Evolutionary conservation across 805 yeast species (phyloP), one percentile per base, ranked within the genome.

Genomic region (Yamadazyma paraphyllophila): DNA sequence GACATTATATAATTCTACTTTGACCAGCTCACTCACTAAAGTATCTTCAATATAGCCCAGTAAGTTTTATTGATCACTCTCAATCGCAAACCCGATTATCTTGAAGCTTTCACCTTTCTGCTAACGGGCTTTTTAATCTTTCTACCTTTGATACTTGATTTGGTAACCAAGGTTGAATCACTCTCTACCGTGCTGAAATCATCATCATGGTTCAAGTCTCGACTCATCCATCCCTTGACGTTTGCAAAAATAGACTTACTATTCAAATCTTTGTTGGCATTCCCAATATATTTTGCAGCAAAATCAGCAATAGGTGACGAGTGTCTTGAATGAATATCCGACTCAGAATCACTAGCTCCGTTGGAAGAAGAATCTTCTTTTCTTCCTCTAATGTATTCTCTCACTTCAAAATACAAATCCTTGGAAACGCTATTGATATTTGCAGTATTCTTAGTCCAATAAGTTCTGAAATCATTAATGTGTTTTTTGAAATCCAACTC

Each of bases 401-500:
- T 73, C 24, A 91, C 85, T 62, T 91, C 96, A 51, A 86, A 82
- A 63, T 90, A 90, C 42, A 90, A 68, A 63, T 90, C 97, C 58
- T 80, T 81, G 2, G 96, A 85, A 4, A 85, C 86, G 52, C 79
- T 81, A 63, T 85, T 84, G 53, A 82, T 65, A 58, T 77, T 80
- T 47, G 73, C 76, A 57, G 82, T 87, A 57, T 88, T 84, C 61
- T 81, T 83, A 62, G 82, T 82, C 85, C 94, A 87, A 56, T 88
- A 88, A 17, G 86, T 79, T 55, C 97, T 76, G 70, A 94, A 92
- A 51, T 89, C 96, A 50, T 73, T 80, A 50, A 94, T 85, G 61
- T 91, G 96, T 56, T 90, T 88, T 65, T 88, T 90, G 68, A 94
- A 78, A 52, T 94, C 99, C 56, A 94, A 75, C 70, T 94, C 99